Conservation (phyloP, 805 yeast species). For the Schizosaccharomyces cryophilus region DNA sequence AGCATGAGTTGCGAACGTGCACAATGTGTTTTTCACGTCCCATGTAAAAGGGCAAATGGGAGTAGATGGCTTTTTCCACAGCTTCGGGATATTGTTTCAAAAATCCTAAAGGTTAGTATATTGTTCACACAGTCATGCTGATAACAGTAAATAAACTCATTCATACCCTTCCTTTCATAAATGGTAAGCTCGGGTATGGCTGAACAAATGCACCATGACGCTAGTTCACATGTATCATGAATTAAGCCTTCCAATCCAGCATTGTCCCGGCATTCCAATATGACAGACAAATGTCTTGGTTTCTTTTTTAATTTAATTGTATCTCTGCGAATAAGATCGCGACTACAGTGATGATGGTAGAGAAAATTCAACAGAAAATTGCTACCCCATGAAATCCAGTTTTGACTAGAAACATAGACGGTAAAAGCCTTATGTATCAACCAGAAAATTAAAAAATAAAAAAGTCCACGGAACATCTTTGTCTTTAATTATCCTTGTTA, state of each 20-base stretch:
- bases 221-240: slow-evolving; percentile 49
- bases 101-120: slow-evolving; percentile 1
- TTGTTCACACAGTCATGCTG: background rate
- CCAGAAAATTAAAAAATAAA: background rate
- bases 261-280: slow-evolving; percentile 57
- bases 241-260: slow-evolving; percentile 67
- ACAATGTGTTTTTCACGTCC: slow-evolving; percentile 48
- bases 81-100: slow-evolving; percentile 9
- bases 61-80: slow-evolving; percentile 29
- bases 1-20: slow-evolving; percentile 40
- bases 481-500: too few species aligned
- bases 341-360: slow-evolving; percentile 23
- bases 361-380: slow-evolving; percentile 1
- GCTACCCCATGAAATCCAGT: background rate
- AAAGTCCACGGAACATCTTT: background rate
- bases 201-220: slow-evolving; percentile 76
- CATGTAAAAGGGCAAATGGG: slow-evolving; percentile 43
- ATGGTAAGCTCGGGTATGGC: slow-evolving; percentile 50
- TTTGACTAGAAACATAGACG: background rate
- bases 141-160: too few species aligned
- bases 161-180: slow-evolving; percentile 51
- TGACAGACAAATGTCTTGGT: slow-evolving; percentile 53
- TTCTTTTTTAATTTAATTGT: slow-evolving; percentile 46
- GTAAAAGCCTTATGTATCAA: background rate
- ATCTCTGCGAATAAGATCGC: slow-evolving; percentile 68